Evolutionary conservation across 495 filamentous ascomycete genomes (phyloP), one percentile per base, ranked within the genome.

Genomic region (Xylaria grammica): DNA sequence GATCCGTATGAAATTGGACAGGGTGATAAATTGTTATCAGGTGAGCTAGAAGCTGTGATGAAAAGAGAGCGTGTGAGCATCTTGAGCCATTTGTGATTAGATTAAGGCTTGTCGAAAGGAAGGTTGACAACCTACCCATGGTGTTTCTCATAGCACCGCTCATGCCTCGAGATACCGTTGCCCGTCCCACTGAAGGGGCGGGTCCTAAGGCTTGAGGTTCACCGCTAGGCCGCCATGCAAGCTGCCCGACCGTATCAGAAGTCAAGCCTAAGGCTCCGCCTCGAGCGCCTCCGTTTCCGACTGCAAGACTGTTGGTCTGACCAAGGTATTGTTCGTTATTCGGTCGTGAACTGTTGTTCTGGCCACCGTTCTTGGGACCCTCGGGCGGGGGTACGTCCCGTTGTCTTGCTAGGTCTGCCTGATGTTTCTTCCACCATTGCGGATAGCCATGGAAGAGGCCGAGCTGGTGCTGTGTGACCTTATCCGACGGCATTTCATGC

Each of bases 401-500:
- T 51, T 68, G 67, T 22, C 67, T 66, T 45, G 69, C 67, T 63
- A 79, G 67, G 63, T 82, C 80, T 17, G 72, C 77, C 68, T 84
- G 81, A 29, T 77, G 69, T 69, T 79, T 77, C 72, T 81, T 83
- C 73, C 79, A 86, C 84, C 83, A 85, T 10, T 66, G 66, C 0
- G 83, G 83, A 27, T 79, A 73, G 15, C 83, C 83, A 44, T 84
- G 77, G 68, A 83, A 84, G 17, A 86, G 72, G 11, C 93, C 93
- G 11, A 94, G 81, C 34, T 77, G 74, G 44, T 83, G 76, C 65
- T 94, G 82, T 52, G 84, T 89, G 0, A 73, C 77, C 34, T 66
- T 68, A 45, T 90, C 87, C 24, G 76, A 74, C 0, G 93, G 93
- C 87, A 96, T 94, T 70, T 94, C 89, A 71, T 97, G 93, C 76